A percentile compares a stretch with the other conserved stretches of the same genome.
Conservation (phyloP, 495 filamentous ascomycete species). For the Massariosphaeria phaeospora region DNA sequence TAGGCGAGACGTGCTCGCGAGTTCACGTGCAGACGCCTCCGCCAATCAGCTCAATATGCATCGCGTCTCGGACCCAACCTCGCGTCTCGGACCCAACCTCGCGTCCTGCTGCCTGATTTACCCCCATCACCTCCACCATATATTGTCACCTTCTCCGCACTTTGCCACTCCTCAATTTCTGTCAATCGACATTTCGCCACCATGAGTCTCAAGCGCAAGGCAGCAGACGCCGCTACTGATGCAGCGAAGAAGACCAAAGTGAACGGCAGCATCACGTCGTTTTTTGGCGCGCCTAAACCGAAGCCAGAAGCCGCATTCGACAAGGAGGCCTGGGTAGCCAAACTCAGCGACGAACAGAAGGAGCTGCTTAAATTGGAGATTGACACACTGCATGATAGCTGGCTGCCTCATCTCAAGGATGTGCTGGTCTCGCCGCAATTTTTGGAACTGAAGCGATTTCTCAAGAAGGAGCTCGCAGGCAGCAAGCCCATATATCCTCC, state of each 20-base stretch:
- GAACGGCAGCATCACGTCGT: conserved; percentile 59
- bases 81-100: neutral
- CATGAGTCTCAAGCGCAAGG: conserved; percentile 66
- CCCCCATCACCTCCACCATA: conserved; percentile 2
- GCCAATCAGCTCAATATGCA: neutral
- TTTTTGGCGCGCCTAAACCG: conserved; percentile 55
- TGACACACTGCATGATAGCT: conserved; percentile 81
- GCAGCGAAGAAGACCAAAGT: conserved; percentile 75
- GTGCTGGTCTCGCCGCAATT: conserved; percentile 74
- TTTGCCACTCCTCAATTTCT: conserved; percentile 4
- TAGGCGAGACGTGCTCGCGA: neutral
- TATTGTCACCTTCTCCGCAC: neutral
- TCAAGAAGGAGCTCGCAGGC: conserved; percentile 68
- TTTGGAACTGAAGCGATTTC: conserved; percentile 78
- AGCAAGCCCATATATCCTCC: conserved; percentile 81
- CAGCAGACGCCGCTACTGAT: conserved; percentile 45
- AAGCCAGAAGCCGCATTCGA: conserved; percentile 58
- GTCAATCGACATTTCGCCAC: conserved; percentile 21
- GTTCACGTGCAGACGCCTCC: neutral
- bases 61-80: neutral
- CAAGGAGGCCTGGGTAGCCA: conserved; percentile 79
- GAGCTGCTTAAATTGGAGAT: conserved; percentile 82
- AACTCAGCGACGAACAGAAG: conserved; percentile 74
- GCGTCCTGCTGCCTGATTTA: conserved; percentile 12
- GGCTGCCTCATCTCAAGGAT: conserved; percentile 81